Evolutionary conservation across 352 stramenopile species (phyloP).

Genomic region (Phytophthora sansomeana): DNA sequence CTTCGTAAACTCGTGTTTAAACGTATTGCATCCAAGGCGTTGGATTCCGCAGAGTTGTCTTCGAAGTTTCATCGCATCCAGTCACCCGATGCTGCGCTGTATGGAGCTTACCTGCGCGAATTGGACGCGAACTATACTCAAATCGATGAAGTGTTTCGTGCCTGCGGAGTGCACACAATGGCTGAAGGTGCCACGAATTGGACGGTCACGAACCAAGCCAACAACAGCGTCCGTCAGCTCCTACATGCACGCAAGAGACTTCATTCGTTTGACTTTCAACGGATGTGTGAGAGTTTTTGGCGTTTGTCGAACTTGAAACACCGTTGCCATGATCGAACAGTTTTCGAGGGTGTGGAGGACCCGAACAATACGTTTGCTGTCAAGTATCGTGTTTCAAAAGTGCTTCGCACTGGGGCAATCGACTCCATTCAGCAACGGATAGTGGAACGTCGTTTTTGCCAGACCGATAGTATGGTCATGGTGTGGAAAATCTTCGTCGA

Average conservation of each 20-base stretch:
- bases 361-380: background rate
- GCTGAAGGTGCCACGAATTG: background rate
- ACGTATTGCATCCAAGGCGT: background rate
- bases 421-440: background rate
- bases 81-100: background rate
- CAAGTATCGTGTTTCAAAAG: constrained; percentile 2
- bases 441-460: background rate
- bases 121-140: constrained; percentile 18
- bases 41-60: background rate
- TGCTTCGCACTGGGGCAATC: background rate
- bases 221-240: background rate
- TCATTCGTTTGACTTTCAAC: constrained; percentile 1
- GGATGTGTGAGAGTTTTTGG: background rate
- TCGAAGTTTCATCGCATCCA: background rate
- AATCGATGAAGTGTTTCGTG: constrained; percentile 16
- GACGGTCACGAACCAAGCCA: background rate
- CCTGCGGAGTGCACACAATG: constrained; percentile 3
- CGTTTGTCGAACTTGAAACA: background rate
- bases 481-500: background rate
- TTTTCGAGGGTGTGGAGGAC: background rate
- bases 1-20: constrained; percentile 3
- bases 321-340: background rate
- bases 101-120: constrained; percentile 3
- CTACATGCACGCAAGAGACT: constrained; percentile 4
- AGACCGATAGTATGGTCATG: background rate